A percentile compares a stretch with the other conserved stretches of the same genome.
phyloP scores from a whole-genome alignment of 495 filamentous ascomycete species.

The Aspergillus ellipticus region DNA sequence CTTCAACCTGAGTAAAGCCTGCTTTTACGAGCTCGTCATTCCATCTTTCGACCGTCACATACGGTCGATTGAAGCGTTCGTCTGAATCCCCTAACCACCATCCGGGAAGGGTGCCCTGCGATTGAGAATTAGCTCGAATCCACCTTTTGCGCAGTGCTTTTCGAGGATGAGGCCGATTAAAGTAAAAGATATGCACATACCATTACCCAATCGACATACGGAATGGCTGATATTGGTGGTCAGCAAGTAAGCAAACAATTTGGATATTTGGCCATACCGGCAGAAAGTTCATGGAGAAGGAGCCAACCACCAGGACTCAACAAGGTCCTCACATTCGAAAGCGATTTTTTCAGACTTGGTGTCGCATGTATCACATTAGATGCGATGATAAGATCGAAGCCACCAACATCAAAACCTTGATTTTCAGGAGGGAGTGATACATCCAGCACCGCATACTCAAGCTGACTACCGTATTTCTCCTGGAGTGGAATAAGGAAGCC shows the following conservation, averaged over 20 bases:
- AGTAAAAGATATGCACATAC: slow-evolving; percentile 3
- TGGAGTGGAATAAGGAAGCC: slow-evolving; percentile 1
- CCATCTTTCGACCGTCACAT: slow-evolving; percentile 25
- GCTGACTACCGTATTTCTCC: background rate
- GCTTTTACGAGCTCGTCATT: slow-evolving; percentile 23
- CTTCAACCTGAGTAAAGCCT: slow-evolving; percentile 32
- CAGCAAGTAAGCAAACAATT: background rate
- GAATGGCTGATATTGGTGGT: background rate
- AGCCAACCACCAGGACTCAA: slow-evolving; percentile 22
- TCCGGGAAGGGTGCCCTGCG: slow-evolving; percentile 18
- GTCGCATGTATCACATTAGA: slow-evolving; percentile 16
- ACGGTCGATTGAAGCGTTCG: slow-evolving; percentile 24
- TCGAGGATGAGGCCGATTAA: no score
- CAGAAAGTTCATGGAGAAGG: slow-evolving; percentile 25
- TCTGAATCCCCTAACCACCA: slow-evolving; percentile 39
- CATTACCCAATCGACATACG: slow-evolving; percentile 7
- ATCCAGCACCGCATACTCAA: slow-evolving; percentile 15
- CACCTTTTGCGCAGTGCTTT: no score
- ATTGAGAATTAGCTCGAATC: background rate
- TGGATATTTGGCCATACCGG: background rate
- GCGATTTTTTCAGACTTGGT: background rate
- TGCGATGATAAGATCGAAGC: slow-evolving; percentile 25
- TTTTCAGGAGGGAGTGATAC: slow-evolving; percentile 14
- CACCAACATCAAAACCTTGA: slow-evolving; percentile 14
- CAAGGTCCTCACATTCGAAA: slow-evolving; percentile 3